Conservation (phyloP, 2,329 filamentous ascomycete species). For the Lachnellula occidentalis region DNA sequence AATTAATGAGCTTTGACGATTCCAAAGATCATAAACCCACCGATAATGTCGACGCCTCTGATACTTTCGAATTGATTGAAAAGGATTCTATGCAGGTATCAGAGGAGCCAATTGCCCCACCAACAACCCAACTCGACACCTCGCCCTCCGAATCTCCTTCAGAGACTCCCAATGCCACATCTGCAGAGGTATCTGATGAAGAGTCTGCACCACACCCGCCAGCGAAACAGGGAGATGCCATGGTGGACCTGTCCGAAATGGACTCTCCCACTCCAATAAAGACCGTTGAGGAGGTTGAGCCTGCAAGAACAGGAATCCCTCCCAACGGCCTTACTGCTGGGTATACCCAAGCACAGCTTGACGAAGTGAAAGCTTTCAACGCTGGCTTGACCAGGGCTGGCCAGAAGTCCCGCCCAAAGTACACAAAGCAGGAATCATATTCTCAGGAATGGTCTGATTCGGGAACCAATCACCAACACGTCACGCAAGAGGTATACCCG, state of each 20-base stretch:
- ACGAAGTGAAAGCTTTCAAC: slow-evolving; percentile 20
- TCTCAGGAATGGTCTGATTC: background rate
- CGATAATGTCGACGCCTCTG: slow-evolving; percentile 1
- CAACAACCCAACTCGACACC: background rate
- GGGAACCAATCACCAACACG: too few species aligned
- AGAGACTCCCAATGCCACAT: slow-evolving; percentile 12
- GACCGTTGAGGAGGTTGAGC: background rate
- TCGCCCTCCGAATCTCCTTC: slow-evolving; percentile 4
- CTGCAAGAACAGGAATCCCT: background rate
- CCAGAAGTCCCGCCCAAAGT: slow-evolving; percentile 8
- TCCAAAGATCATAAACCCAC: background rate
- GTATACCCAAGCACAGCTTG: slow-evolving; percentile 20
- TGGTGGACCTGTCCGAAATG: slow-evolving; percentile 10
- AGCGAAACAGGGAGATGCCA: background rate
- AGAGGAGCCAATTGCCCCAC: slow-evolving; percentile 7
- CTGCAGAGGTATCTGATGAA: slow-evolving; percentile 14
- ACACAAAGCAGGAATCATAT: slow-evolving; percentile 3
- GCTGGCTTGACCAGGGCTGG: slow-evolving; percentile 18
- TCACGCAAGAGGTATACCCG: background rate
- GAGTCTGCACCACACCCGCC: slow-evolving; percentile 1
- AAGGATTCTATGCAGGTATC: background rate
- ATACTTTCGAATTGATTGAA: slow-evolving; percentile 4
- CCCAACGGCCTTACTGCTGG: slow-evolving; percentile 10
- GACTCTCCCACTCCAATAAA: background rate
- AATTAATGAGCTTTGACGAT: slow-evolving; percentile 21